Evolutionary conservation across 2,329 filamentous ascomycete species (phyloP).

Genomic region (Teratosphaeria gauchensis): DNA sequence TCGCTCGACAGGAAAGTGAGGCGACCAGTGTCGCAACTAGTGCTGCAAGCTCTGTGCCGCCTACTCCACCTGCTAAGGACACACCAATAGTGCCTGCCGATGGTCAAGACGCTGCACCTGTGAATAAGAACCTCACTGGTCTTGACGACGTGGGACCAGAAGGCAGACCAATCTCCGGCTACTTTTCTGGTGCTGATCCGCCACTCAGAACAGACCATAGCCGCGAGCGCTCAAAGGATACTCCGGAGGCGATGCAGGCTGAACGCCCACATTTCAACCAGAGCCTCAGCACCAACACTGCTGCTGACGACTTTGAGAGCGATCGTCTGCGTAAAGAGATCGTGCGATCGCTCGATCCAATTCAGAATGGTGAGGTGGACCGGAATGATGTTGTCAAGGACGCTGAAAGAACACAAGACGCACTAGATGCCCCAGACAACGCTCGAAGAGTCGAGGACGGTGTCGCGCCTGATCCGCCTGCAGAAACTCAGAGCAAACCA

Average conservation of each 20-base stretch:
- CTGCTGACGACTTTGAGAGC: constrained; percentile 53
- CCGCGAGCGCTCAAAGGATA: constrained; percentile 23
- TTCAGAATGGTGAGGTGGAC: constrained; percentile 13
- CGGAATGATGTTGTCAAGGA: constrained; percentile 13
- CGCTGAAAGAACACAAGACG: constrained; percentile 16
- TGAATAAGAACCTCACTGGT: background rate
- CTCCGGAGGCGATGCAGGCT: background rate
- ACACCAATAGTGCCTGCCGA: constrained; percentile 26
- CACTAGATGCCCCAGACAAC: constrained; percentile 20
- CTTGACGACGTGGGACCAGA: background rate
- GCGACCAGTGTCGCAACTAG: constrained; percentile 1
- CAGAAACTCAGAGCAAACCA: constrained; percentile 4
- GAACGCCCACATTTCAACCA: background rate
- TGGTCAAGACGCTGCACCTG: background rate
- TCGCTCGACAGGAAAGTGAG: constrained; percentile 5
- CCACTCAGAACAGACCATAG: constrained; percentile 4
- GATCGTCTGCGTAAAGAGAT: constrained; percentile 67
- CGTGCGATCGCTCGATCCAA: constrained; percentile 55
- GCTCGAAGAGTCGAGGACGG: constrained; percentile 13
- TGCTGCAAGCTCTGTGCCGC: constrained; percentile 17
- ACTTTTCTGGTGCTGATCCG: constrained; percentile 9
- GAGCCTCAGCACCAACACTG: constrained; percentile 10
- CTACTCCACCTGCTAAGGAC: constrained; percentile 41
- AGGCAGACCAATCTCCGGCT: constrained; percentile 9
- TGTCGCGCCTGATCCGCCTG: constrained; percentile 18